A percentile compares a stretch with the other conserved stretches of the same genome.
Conservation (phyloP, 768 basidiomycete species). For the Dacryopinax primogenitus region DNA sequence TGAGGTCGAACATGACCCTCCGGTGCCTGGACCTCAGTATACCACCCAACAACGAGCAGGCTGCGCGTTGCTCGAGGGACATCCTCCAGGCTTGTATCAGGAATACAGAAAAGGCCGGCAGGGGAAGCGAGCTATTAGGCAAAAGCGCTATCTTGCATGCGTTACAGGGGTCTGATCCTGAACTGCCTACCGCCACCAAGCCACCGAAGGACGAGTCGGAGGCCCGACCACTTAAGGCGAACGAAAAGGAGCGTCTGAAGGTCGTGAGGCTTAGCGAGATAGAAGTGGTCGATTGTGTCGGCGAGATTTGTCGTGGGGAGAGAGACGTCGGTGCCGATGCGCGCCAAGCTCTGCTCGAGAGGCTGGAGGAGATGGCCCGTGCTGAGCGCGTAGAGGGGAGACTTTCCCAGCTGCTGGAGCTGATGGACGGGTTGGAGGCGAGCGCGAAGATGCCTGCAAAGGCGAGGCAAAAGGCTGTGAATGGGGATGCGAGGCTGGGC, state of each 20-base stretch:
- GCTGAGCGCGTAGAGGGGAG: slow-evolving; percentile 22
- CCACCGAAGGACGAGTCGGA: not conserved
- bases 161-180: not conserved
- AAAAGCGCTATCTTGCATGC: slow-evolving; percentile 1
- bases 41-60: slow-evolving; percentile 69
- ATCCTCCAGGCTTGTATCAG: slow-evolving; percentile 82
- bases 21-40: slow-evolving; percentile 90
- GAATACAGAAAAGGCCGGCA: slow-evolving; percentile 68
- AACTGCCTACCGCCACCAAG: not conserved
- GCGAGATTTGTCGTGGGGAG: slow-evolving; percentile 6
- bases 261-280: not conserved
- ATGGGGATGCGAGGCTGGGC: not conserved
- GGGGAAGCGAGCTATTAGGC: not conserved
- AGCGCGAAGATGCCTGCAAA: slow-evolving; percentile 38
- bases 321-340: slow-evolving; percentile 10
- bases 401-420: slow-evolving; percentile 50
- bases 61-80: slow-evolving; percentile 64
- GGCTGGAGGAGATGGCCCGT: slow-evolving; percentile 38
- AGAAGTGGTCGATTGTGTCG: not conserved
- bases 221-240: not conserved
- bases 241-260: not conserved
- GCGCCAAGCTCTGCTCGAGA: slow-evolving; percentile 36
- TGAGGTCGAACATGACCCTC: slow-evolving; percentile 70
- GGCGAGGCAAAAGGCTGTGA: slow-evolving; percentile 11
- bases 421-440: slow-evolving; percentile 59